Percentiles rank a stretch among this genome's conserved stretches.
phyloP scores from a whole-genome alignment of 2,329 filamentous ascomycete species.

The Pseudocercospora macadamiae region DNA sequence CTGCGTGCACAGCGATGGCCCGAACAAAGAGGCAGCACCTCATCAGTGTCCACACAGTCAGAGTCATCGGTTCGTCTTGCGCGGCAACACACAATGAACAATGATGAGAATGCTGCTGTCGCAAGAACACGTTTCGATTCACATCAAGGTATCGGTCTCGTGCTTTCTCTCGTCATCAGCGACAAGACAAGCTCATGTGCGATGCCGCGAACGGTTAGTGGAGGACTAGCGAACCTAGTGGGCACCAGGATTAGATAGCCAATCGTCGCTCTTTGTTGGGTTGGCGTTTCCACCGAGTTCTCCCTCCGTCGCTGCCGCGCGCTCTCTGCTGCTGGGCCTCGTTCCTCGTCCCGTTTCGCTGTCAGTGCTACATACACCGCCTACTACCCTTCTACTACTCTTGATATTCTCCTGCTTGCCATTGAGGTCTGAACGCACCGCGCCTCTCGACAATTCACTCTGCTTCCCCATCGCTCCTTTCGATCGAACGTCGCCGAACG shows the following conservation, averaged over 20 bases:
- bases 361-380: constrained; percentile 4
- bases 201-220: no score
- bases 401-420: constrained; percentile 9
- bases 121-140: no score
- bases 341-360: no score
- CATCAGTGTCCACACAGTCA: no score
- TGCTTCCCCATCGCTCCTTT: constrained; percentile 1
- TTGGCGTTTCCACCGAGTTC: background rate
- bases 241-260: background rate
- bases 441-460: background rate
- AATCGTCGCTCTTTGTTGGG: no score
- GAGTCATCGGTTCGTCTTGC: no score
- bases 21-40: no score
- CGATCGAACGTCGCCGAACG: background rate
- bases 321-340: background rate
- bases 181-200: no score
- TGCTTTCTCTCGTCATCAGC: background rate
- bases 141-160: background rate
- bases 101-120: no score
- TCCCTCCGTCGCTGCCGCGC: background rate
- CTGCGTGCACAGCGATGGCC: background rate
- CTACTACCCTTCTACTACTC: background rate
- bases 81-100: no score
- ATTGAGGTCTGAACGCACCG: background rate
- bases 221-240: no score